phyloP scores from a whole-genome alignment of 1,139 yeast species.

The Nakaseomyces uthaithaninus region DNA sequence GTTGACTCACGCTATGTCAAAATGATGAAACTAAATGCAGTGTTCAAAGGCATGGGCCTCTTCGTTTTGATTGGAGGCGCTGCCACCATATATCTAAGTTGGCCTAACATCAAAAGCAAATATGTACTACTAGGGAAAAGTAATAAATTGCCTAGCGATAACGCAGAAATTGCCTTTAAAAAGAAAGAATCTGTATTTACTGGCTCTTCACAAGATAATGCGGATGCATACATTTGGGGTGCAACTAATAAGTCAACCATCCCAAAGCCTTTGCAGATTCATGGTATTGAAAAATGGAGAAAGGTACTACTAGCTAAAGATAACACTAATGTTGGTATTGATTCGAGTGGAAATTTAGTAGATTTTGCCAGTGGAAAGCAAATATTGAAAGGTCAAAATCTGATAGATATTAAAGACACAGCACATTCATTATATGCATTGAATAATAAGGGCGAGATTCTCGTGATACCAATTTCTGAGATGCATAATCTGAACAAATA shows the following conservation, averaged over 20 bases:
- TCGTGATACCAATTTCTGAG: conserved; percentile 39
- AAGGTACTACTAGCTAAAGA: conserved; percentile 20
- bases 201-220: background rate
- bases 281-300: conserved; percentile 26
- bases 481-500: conserved; percentile 14
- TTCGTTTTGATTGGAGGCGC: conserved; percentile 18
- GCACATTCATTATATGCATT: conserved; percentile 53
- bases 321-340: background rate
- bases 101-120: conserved; percentile 26
- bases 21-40: conserved; percentile 20
- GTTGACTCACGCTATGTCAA: conserved; percentile 8
- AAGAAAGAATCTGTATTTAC: conserved; percentile 4
- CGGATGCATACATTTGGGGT: background rate
- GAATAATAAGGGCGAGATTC: conserved; percentile 44
- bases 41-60: conserved; percentile 21
- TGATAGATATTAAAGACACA: conserved; percentile 43
- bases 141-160: conserved; percentile 7
- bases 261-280: conserved; percentile 22
- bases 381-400: conserved; percentile 37
- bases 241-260: background rate
- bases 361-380: conserved; percentile 15
- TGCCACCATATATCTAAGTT: conserved; percentile 20
- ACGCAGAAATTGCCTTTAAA: conserved; percentile 2
- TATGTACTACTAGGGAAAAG: conserved; percentile 32
- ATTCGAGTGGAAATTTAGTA: background rate